Percentiles rank a stretch among this genome's conserved stretches.
Evolutionary conservation across 202 grass and related monocot species (phyloP).

Genomic region (Eragrostis tef): DNA sequence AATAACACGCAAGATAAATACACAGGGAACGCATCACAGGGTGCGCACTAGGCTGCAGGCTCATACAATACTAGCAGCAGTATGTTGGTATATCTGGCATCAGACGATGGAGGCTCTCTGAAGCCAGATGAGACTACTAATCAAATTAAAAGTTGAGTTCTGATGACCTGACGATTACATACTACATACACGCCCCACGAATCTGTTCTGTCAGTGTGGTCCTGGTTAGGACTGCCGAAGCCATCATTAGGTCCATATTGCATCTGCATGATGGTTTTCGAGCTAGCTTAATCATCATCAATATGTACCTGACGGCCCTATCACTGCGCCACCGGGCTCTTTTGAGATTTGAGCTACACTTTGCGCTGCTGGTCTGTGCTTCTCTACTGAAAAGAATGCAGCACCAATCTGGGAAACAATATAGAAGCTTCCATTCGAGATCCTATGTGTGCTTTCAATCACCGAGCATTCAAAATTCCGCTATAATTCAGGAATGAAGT

Average conservation of each 20-base stretch:
- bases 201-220: conserved; percentile 38
- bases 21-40: background rate
- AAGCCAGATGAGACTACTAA: background rate
- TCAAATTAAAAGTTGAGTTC: background rate
- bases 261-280: background rate
- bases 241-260: conserved; percentile 42
- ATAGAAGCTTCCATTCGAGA: too few species aligned
- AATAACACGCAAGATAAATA: background rate
- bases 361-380: background rate
- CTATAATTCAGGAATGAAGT: background rate
- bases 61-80: background rate
- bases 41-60: background rate
- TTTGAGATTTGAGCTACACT: background rate
- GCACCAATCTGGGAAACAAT: background rate
- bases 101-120: background rate
- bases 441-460: too few species aligned
- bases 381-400: background rate
- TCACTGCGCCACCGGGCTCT: background rate
- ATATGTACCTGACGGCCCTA: background rate
- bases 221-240: conserved; percentile 4
- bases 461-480: too few species aligned
- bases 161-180: background rate
- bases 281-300: conserved; percentile 34
- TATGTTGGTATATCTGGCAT: background rate
- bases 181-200: background rate